phyloP scores from a whole-genome alignment of 257 asterid genomes.

The Fraxinus quadrangulata region DNA sequence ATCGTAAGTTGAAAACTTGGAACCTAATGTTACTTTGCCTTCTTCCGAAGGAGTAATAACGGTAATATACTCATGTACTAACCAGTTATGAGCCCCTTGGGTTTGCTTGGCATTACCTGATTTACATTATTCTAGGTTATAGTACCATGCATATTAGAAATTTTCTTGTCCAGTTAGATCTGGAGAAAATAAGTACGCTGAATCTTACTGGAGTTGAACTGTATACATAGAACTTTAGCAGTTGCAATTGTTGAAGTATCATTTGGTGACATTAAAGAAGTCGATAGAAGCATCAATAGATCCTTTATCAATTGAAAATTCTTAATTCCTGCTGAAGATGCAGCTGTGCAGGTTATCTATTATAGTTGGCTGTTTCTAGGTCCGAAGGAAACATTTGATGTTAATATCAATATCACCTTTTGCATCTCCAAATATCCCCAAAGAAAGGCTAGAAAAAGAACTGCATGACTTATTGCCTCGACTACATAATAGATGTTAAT shows the following conservation, averaged over 20 bases:
- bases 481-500: neutral
- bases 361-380: neutral
- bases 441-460: neutral
- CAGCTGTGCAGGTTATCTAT: neutral
- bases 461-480: slow-evolving; percentile 11
- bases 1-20: neutral
- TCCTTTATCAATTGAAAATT: neutral
- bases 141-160: neutral
- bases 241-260: neutral
- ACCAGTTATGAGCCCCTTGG: neutral
- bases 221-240: neutral
- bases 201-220: neutral
- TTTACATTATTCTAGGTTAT: neutral
- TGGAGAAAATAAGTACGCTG: neutral
- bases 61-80: neutral
- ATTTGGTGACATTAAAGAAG: neutral
- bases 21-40: neutral
- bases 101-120: neutral
- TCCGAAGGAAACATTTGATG: neutral
- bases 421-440: neutral
- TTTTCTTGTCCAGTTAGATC: neutral
- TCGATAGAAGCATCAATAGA: neutral
- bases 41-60: neutral
- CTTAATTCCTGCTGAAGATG: neutral
- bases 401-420: slow-evolving; percentile 7